Conservation (phyloP, 1,284 basidiomycete genomes). For the Blastosporella zonata region DNA sequence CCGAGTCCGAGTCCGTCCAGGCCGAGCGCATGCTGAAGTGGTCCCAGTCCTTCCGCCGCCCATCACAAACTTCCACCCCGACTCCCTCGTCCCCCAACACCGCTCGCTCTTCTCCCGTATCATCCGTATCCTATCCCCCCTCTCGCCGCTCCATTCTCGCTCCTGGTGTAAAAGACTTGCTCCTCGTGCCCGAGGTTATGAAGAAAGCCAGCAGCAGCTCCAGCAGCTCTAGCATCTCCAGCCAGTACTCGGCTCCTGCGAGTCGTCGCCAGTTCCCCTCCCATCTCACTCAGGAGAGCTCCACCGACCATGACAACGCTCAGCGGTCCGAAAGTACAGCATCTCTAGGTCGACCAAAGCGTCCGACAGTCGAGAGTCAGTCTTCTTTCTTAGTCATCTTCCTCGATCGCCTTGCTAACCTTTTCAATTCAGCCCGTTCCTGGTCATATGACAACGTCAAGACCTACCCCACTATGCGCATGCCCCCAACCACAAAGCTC, state of each 20-base stretch:
- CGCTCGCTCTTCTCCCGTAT: conserved; percentile 24
- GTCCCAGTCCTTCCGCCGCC: conserved; percentile 51
- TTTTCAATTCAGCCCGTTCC: conserved; percentile 46
- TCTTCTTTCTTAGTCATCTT: conserved; percentile 7
- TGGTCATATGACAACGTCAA: conserved; percentile 70
- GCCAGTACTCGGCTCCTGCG: conserved; percentile 23
- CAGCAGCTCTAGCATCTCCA: conserved; percentile 36
- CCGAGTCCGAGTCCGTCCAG: conserved; percentile 36
- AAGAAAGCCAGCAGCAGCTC: conserved; percentile 45
- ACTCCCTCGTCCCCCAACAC: conserved; percentile 29
- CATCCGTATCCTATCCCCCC: conserved; percentile 25
- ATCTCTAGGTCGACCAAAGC: conserved; percentile 20
- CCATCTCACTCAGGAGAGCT: conserved; percentile 34
- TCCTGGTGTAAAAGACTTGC: conserved; percentile 57
- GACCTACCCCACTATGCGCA: conserved; percentile 63
- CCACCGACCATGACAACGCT: conserved; percentile 23
- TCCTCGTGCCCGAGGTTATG: conserved; percentile 65
- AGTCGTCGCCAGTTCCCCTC: conserved; percentile 31
- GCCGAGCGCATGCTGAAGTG: conserved; percentile 54
- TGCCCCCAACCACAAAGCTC: conserved; percentile 41
- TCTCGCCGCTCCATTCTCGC: conserved; percentile 46
- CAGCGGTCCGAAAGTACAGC: conserved; percentile 10
- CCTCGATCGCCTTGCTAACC: conserved; percentile 12
- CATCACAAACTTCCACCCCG: conserved; percentile 43
- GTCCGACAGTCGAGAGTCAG: conserved; percentile 40